Base-by-base conservation (phyloP, 805 yeast genomes). In the Yarrowia sp. region DNA sequence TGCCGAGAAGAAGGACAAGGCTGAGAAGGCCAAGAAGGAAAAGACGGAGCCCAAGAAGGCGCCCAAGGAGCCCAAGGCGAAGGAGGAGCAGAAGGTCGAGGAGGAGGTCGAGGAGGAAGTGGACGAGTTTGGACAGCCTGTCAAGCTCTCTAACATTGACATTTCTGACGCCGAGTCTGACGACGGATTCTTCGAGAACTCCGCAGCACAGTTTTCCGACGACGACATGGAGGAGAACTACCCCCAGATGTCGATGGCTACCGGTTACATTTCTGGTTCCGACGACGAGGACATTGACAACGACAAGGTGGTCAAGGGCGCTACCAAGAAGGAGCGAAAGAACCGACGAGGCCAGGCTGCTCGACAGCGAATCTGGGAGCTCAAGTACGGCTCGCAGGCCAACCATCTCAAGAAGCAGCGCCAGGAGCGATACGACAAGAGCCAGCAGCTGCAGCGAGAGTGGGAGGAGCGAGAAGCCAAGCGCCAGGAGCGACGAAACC, bases 281-380 rank as follows among this genome's bases (percentile, higher is more conserved):
- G 78, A 74, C 14, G 70, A 65, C 19, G 64, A 55, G 13, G 68
- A 67, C 31, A 61, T 62, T 9, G 71, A 68, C 25, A 65, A 67
- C 25, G 70, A 64, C 44, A 36, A 41, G 14, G 47, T 46, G 10
- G 68, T 68, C 29, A 64, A 64, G 41, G 49, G 63, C 29, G 65
- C 66, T 16, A 64, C 71, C 6, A 60, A 63, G 33, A 66, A 66
- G 18, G 75, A 73, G 65, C 81, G 93, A 65, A 90, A 91, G 68
- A 94, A 94, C 73, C 81, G 99, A 76, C 84, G 97, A 73, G 99
- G 99, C 24, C 99, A 94, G 77, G 81, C 98, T 64, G 99, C 97
- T 0, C 85, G 99, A 76, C 94, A 93, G 73, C 87, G 88, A 78
- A 90, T 94, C 59, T 94, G 98, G 98, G 99, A 91, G 71, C 77